Evolutionary conservation across 1,284 basidiomycete species (phyloP).

Genomic region (Cutaneotrichosporon cavernicola): DNA sequence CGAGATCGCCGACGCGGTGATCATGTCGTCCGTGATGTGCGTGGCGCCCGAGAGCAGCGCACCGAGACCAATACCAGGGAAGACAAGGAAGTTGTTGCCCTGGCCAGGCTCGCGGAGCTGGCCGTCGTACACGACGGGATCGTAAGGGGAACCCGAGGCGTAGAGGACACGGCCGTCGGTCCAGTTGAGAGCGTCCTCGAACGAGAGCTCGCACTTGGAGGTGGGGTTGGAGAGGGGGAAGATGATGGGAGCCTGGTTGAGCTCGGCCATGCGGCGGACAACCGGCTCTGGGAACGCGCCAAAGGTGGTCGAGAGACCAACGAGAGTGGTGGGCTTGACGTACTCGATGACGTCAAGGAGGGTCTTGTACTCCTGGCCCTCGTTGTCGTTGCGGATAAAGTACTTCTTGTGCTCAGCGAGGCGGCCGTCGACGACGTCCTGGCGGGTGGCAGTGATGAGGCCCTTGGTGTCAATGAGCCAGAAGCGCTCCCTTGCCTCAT

Average conservation of each 20-base stretch:
- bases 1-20: conserved; percentile 62
- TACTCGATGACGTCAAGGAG: conserved; percentile 78
- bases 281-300: conserved; percentile 76
- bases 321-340: conserved; percentile 84
- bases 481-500: conserved; percentile 75
- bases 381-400: conserved; percentile 78
- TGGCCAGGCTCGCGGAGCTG: conserved; percentile 75
- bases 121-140: conserved; percentile 62
- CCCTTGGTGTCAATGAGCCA: conserved; percentile 83
- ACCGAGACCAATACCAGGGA: conserved; percentile 72
- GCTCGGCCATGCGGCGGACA: conserved; percentile 75
- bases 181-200: conserved; percentile 76
- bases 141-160: conserved; percentile 86
- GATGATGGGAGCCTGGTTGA: conserved; percentile 78
- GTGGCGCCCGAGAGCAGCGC: conserved; percentile 62
- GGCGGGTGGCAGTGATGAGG: conserved; percentile 69
- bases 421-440: conserved; percentile 57
- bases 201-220: conserved; percentile 68
- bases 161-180: conserved; percentile 66
- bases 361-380: conserved; percentile 69
- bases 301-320: conserved; percentile 85
- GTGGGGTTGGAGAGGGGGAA: conserved; percentile 97
- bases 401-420: conserved; percentile 77
- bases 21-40: conserved; percentile 51
- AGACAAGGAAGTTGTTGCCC: conserved; percentile 56